Conservation (phyloP, 1,284 basidiomycete genomes). For the Ceratobasidium sp. region DNA sequence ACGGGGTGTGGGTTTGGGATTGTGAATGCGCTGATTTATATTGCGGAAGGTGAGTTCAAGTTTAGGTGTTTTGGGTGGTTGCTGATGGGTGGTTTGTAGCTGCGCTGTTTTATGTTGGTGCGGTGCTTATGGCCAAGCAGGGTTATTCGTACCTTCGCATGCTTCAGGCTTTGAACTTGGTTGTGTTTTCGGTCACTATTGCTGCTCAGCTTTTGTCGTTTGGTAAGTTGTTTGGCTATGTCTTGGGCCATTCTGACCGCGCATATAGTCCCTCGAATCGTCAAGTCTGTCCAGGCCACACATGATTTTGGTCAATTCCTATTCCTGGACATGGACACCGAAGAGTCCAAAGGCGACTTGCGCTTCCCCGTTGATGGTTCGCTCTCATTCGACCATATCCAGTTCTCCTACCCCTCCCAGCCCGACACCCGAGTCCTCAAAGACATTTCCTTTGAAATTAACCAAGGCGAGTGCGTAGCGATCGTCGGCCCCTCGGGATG, state of each 20-base stretch:
- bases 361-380: slow-evolving; percentile 75
- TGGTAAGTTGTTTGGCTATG: slow-evolving; percentile 68
- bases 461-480: slow-evolving; percentile 84
- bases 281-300: slow-evolving; percentile 84
- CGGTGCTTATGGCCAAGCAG: slow-evolving; percentile 83
- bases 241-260: slow-evolving; percentile 43
- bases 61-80: neutral
- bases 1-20: slow-evolving; percentile 88
- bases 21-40: slow-evolving; percentile 85
- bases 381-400: slow-evolving; percentile 77
- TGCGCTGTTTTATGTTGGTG: slow-evolving; percentile 90
- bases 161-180: slow-evolving; percentile 90
- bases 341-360: slow-evolving; percentile 76
- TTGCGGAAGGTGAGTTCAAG: slow-evolving; percentile 71
- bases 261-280: slow-evolving; percentile 77
- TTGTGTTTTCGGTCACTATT: slow-evolving; percentile 94
- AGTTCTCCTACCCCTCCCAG: slow-evolving; percentile 87
- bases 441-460: slow-evolving; percentile 73
- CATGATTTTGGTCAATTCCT: slow-evolving; percentile 81
- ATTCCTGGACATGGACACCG: slow-evolving; percentile 67
- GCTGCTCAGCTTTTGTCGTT: slow-evolving; percentile 90
- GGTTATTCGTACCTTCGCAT: slow-evolving; percentile 88
- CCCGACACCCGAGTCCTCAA: slow-evolving; percentile 78
- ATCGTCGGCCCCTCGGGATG: slow-evolving; percentile 90
- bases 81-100: slow-evolving; percentile 61